Evolutionary conservation across 2,329 filamentous ascomycete genomes (phyloP), one percentile per base, ranked within the genome.

Genomic region (Huntiella moniliformis): DNA sequence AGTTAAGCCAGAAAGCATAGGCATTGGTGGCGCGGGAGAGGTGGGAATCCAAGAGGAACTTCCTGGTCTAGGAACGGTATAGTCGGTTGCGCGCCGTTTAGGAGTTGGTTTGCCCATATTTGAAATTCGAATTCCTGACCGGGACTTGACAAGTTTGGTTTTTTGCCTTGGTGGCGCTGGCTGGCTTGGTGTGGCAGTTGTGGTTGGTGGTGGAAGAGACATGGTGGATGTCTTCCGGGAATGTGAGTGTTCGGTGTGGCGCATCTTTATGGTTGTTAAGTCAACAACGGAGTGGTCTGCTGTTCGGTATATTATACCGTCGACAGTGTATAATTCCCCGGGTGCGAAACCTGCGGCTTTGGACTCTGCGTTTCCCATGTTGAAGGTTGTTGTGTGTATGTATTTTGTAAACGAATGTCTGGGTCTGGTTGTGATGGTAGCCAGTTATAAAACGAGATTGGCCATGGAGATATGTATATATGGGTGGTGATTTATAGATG

Each of bases 311-410:
- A 47, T 38, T 11, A 47, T 38, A 12, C 45, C 45, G 17, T 47
- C 45, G n/a, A 18, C 15, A 11, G 45, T 47, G 40, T 47, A 41
- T 5, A 47, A n/a, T 38, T 42, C 39, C 5, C 45, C 45, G 13
- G 45, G 45, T 7, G 40, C 35, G 22, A 37, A 42, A 7, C 45
- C 45, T 11, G 39, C 45, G 17, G 22, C 39, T 38, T 43, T 40
- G 2, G 45, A 47, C 32, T 47, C 38, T 11, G 45, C 45, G 39
- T 41, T 47, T 8, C 45, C 45, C 45, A 47, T 47, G 5, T 17
- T 46, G 15, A 15, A 22, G 37, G 15, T n/a, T n/a, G 16, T 3
- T n/a, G 13, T 38, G 10, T 44, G 18, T 45, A 18, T 44, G 11
- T 8, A 4, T 43, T 3, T 10, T 13, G 8, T 43, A 12, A 18